A percentile compares a stretch with the other conserved stretches of the same genome.
Conservation (phyloP, 352 stramenopile genomes). For the Pythium inflatum region DNA sequence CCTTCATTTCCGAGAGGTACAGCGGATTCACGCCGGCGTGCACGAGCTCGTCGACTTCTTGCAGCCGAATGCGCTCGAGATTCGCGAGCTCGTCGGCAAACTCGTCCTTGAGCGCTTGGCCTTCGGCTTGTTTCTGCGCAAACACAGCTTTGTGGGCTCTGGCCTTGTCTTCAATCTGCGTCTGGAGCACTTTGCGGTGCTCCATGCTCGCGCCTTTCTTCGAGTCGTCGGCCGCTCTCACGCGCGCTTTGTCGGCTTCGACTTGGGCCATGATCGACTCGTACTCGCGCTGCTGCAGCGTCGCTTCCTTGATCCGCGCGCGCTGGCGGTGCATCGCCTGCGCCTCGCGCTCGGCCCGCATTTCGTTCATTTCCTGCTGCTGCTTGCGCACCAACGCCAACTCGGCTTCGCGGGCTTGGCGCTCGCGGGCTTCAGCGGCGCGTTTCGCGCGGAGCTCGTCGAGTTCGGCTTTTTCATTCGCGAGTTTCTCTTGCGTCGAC, state of each 20-base stretch:
- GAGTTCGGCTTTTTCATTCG: slow-evolving; percentile 87
- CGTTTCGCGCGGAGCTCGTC: slow-evolving; percentile 92
- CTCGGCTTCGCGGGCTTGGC: slow-evolving; percentile 86
- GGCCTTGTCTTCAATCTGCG: slow-evolving; percentile 91
- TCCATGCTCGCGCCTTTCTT: slow-evolving; percentile 69
- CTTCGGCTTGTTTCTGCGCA: slow-evolving; percentile 67
- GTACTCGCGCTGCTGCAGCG: slow-evolving; percentile 88
- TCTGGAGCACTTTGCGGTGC: slow-evolving; percentile 83
- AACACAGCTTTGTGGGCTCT: slow-evolving; percentile 76
- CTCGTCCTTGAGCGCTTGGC: slow-evolving; percentile 74
- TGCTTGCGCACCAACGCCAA: slow-evolving; percentile 82
- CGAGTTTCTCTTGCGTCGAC: slow-evolving; percentile 86
- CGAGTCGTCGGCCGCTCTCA: slow-evolving; percentile 61
- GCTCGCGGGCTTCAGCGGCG: slow-evolving; percentile 87
- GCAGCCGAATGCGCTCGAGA: slow-evolving; percentile 86
- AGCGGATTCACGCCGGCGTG: slow-evolving; percentile 87
- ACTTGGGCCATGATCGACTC: slow-evolving; percentile 87
- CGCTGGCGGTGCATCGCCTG: slow-evolving; percentile 77
- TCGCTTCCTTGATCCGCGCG: slow-evolving; percentile 74
- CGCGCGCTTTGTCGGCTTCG: slow-evolving; percentile 60
- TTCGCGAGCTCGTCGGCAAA: slow-evolving; percentile 83
- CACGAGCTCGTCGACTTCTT: slow-evolving; percentile 89
- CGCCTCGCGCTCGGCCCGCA: slow-evolving; percentile 63
- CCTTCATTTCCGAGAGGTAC: slow-evolving; percentile 93
- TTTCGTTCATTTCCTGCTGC: slow-evolving; percentile 83